phyloP scores from a whole-genome alignment of 2,329 filamentous ascomycete genomes.

The Allantophomopsis cytisporea region DNA sequence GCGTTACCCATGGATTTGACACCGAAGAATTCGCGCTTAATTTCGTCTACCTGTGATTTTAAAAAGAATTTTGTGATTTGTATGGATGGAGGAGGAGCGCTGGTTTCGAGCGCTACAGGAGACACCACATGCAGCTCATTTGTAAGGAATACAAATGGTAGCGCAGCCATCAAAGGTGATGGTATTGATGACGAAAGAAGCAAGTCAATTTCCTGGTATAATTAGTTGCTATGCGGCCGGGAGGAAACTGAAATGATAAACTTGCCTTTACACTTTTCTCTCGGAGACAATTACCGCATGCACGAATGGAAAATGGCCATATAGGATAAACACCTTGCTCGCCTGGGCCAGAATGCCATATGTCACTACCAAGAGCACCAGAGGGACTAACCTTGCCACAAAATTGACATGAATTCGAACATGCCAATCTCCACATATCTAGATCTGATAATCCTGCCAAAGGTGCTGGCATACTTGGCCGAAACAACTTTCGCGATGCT shows the following conservation, averaged over 20 bases:
- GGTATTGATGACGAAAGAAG: conserved; percentile 46
- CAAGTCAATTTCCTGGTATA: conserved; percentile 54
- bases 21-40: conserved; percentile 47
- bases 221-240: conserved; percentile 9
- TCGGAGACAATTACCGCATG: conserved; percentile 54
- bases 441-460: conserved; percentile 52
- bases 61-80: conserved; percentile 54
- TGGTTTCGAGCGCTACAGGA: conserved; percentile 36
- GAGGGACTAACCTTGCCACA: conserved; percentile 34
- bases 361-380: conserved; percentile 19
- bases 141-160: conserved; percentile 56
- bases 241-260: conserved; percentile 6
- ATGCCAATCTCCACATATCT: conserved; percentile 63
- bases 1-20: conserved; percentile 54
- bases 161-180: conserved; percentile 49
- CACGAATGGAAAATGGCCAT: conserved; percentile 57
- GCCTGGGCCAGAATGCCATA: conserved; percentile 49
- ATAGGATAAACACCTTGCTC: conserved; percentile 44
- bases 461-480: conserved; percentile 56
- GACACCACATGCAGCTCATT: conserved; percentile 45
- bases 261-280: conserved; percentile 51
- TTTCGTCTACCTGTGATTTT: conserved; percentile 43
- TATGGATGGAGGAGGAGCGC: conserved; percentile 28
- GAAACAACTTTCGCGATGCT: conserved; percentile 49
- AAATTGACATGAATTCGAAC: conserved; percentile 50